phyloP scores from a whole-genome alignment of 257 asterid genomes.

The Salvia rosmarinus region DNA sequence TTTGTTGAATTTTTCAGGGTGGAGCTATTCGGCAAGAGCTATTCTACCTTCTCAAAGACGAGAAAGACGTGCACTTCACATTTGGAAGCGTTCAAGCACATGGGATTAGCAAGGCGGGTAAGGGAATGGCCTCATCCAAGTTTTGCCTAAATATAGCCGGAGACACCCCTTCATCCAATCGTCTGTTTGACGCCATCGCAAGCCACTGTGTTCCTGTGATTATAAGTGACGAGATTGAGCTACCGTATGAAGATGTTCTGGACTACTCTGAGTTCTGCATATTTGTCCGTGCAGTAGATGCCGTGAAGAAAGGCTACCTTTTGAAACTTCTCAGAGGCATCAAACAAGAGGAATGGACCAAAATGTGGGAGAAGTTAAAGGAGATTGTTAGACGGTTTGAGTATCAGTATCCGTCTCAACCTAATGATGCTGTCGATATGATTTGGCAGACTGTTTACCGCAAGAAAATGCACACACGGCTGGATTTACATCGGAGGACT shows the following conservation, averaged over 20 bases:
- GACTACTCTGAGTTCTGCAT: constrained; percentile 70
- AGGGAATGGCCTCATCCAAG: constrained; percentile 74
- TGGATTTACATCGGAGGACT: constrained; percentile 51
- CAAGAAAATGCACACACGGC: constrained; percentile 45
- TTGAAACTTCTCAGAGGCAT: constrained; percentile 64
- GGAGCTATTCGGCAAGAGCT: constrained; percentile 77
- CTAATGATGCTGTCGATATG: constrained; percentile 74
- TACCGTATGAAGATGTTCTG: constrained; percentile 72
- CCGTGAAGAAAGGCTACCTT: constrained; percentile 61
- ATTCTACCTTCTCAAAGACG: constrained; percentile 72
- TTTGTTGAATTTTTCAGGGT: constrained; percentile 52
- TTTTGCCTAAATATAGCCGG: constrained; percentile 84
- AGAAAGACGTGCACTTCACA: constrained; percentile 66
- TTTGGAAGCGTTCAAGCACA: constrained; percentile 65
- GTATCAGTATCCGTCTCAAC: constrained; percentile 68
- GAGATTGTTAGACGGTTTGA: constrained; percentile 52
- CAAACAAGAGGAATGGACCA: constrained; percentile 53
- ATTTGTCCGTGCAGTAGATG: constrained; percentile 57
- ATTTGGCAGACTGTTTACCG: constrained; percentile 73
- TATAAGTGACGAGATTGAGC: constrained; percentile 76
- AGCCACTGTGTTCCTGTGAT: constrained; percentile 88
- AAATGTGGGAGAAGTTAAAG: constrained; percentile 71
- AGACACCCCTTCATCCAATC: constrained; percentile 87
- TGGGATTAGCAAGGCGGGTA: constrained; percentile 58
- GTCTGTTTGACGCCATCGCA: constrained; percentile 82